Conservation (phyloP, 2,329 filamentous ascomycete species). For the Penicillium expansum region DNA sequence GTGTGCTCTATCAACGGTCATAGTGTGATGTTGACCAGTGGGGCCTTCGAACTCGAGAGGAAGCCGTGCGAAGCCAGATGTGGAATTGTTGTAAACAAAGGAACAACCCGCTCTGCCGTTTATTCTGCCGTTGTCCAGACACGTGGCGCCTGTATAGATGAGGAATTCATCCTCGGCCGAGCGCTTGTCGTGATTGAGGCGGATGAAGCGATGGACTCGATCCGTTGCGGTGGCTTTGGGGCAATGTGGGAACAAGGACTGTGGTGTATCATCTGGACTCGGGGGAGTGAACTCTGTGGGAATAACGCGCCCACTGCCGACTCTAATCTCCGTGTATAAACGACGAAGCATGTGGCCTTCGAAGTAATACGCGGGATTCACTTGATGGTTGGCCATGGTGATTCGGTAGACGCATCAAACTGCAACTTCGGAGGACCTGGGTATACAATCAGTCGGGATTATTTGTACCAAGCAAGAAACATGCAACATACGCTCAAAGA, state of each 20-base stretch:
- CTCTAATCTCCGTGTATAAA: neutral
- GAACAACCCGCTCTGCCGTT: neutral
- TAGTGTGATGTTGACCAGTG: slow-evolving; percentile 16
- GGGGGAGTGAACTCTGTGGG: neutral
- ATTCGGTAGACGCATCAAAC: neutral
- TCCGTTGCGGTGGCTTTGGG: neutral
- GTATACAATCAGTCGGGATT: neutral
- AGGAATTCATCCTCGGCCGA: neutral
- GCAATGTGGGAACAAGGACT: neutral
- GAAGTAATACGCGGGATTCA: neutral
- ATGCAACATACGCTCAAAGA: neutral
- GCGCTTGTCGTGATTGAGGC: neutral
- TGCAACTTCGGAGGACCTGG: neutral
- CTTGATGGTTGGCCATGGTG: neutral
- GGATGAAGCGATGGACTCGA: neutral
- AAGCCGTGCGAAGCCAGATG: neutral
- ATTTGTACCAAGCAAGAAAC: neutral
- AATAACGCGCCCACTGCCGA: neutral
- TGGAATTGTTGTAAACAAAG: neutral
- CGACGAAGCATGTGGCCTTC: neutral
- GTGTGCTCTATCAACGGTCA: slow-evolving; percentile 56
- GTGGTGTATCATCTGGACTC: neutral
- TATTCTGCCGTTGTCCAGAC: neutral
- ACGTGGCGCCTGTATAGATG: neutral
- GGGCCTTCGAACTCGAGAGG: neutral